Base-by-base conservation (phyloP, 805 yeast genomes). In the Starmerella bombi region DNA sequence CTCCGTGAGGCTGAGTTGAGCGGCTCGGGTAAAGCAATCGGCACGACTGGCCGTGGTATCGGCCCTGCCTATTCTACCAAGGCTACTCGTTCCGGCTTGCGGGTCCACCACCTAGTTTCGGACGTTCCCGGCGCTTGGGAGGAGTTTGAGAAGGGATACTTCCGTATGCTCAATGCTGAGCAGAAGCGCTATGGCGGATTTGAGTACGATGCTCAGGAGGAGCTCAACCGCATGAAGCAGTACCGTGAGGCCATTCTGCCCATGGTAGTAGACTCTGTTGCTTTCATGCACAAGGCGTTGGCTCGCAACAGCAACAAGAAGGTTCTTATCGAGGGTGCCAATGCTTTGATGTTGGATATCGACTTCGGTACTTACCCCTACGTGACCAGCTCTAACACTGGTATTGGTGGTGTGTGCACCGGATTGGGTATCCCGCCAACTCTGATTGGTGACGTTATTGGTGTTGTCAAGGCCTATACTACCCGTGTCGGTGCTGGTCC, bases 401-500 rank as follows among this genome's bases (percentile, higher is more conserved):
- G 94, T 55, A 84, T 91, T 57, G 98, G 98, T 53, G 98, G 98
- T 65, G 97, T 91, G 38, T 69, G 85, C 56, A 91, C 98, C 30
- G 98, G 98, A 47, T 72, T 91, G 50, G 98, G 97, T 52, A 62
- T 91, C 46, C 95, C 97, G n/a, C 98, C 98, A 52, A 72, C 69
- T 50, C 65, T 76, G 48, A 79, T 91, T 54, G 72, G 69, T 40
- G 78, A 84, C 60, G 69, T 85, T 34, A 84, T 79, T 60, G 98
- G 98, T 63, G 98, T 91, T 20, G 97, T 88, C 35, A 91, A 91
- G 69, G 97, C 97, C 32, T 91, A 91, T 66, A 91, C 98, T 34
- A 91, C 98, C 28, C 77, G 98, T 65, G 98, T 91, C 41, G 98
- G 98, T 55, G 97, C 86, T 59, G 98, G 98, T 50, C 98, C 98